Evolutionary conservation across 352 stramenopile species (phyloP), one percentile per base, ranked within the genome.

Genomic region (Phytophthora sansomeana): DNA sequence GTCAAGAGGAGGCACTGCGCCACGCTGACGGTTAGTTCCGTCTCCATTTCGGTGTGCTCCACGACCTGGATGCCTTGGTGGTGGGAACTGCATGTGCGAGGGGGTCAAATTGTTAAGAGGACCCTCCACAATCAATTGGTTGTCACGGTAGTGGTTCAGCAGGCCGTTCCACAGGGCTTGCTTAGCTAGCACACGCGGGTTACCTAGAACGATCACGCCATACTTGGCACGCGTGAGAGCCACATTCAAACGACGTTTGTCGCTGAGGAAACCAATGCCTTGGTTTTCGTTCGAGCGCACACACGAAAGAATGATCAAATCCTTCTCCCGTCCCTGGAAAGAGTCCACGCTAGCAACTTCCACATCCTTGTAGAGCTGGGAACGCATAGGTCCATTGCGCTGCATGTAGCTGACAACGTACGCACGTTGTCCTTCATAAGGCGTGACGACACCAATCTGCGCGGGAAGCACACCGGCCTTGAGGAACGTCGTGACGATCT

Each of bases 301-400:
- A 74, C 98, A 99, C 9, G 97, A 99, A 19, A 98, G 70, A 63
- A 98, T 97, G 63, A 99, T 99, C 50, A 99, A 91, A 76, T 99
- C 98, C 78, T 99, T 99, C 71, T 99, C 98, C 35, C 98, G 96
- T 11, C 98, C 98, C 80, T 99, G 98, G 75, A 99, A 99, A 58
- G 96, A 98, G 85, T 99, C 98, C 6, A 99, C 98, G 58, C 88
- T 98, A 14, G 98, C 98, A 16, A 99, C 97, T 87, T 99, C 98
- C 42, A 99, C 98, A 9, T 98, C 91, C 77, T 98, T 98, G 76
- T 99, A 99, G 6, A 99, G 65, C 62, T 98, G 87, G 46, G 88
- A 90, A 1, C 92, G 90, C 77, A 99, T 90, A 5, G 93, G 67
- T n/a, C 97, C 98, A 38, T 97, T 97, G 55, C 94, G 87, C 59